These are phyloP conservation scores for Fusarium scirpi DNA, from an alignment of 2,329 filamentous ascomycete genomes.

Conservation along the genomic window DNA sequence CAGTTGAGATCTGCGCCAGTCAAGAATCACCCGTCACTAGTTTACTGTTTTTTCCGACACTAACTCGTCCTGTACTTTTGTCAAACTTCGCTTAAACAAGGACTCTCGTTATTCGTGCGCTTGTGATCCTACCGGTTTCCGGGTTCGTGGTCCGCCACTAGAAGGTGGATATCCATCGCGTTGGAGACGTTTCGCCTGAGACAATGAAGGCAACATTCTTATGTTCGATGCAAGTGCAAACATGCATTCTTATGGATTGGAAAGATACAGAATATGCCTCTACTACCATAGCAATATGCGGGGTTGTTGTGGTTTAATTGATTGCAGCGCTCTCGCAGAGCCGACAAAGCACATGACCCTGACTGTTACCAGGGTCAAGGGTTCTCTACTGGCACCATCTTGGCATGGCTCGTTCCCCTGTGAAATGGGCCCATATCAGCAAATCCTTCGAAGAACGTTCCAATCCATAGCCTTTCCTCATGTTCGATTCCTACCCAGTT, in stretches of 20 bases:
- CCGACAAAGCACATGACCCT: neutral
- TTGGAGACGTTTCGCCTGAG: neutral
- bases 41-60: neutral
- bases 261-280: too few species aligned
- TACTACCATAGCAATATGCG: too few species aligned
- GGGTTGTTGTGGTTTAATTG: neutral
- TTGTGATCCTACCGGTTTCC: neutral
- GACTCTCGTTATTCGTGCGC: neutral
- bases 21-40: neutral
- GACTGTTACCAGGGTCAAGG: neutral
- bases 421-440: neutral
- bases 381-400: neutral
- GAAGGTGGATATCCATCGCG: neutral
- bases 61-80: neutral
- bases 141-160: neutral
- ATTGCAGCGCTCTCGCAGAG: neutral
- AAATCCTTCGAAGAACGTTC: neutral
- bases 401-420: neutral
- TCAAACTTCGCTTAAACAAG: neutral
- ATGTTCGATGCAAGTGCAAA: neutral
- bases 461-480: neutral
- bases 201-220: neutral
- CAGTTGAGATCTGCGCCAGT: neutral
- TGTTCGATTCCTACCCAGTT: too few species aligned
- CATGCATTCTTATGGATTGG: too few species aligned